Conservation (phyloP, 2,329 filamentous ascomycete genomes). For the Purpureocillium lavendulum region DNA sequence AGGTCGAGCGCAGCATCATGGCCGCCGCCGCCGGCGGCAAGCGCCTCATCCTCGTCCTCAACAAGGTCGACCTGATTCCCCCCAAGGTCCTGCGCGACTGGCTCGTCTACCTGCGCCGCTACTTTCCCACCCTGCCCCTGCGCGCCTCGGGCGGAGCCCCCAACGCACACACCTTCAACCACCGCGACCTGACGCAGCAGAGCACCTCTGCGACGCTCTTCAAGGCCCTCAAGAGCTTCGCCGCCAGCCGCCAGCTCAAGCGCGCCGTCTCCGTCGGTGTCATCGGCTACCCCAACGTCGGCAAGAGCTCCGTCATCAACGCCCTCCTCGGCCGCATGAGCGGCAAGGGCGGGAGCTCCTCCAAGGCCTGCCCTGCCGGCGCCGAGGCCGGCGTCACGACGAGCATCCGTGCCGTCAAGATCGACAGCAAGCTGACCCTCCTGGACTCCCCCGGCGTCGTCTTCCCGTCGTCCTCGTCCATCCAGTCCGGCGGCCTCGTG, state of each 20-base stretch:
- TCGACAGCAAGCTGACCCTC: constrained; percentile 88
- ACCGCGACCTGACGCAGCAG: constrained; percentile 80
- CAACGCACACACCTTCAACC: constrained; percentile 86
- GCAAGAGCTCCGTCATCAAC: constrained; percentile 95
- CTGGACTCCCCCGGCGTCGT: constrained; percentile 93
- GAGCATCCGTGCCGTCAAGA: constrained; percentile 79
- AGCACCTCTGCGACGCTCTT: constrained; percentile 80
- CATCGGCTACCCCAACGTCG: constrained; percentile 92
- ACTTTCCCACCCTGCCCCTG: constrained; percentile 85
- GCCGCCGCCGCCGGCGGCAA: constrained; percentile 77
- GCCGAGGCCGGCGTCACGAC: constrained; percentile 92
- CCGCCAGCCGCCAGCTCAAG: constrained; percentile 75
- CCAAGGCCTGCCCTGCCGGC: constrained; percentile 70
- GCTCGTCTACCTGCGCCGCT: constrained; percentile 76
- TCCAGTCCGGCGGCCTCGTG: constrained; percentile 30
- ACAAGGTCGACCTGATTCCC: constrained; percentile 92
- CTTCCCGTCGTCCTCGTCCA: constrained; percentile 60
- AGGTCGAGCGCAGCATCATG: constrained; percentile 87
- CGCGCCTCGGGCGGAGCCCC: constrained; percentile 74
- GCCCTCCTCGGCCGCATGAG: constrained; percentile 73
- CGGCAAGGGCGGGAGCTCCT: constrained; percentile 48
- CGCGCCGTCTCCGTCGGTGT: constrained; percentile 85
- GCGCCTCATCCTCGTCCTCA: constrained; percentile 81
- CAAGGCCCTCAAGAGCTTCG: constrained; percentile 82
- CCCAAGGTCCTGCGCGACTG: constrained; percentile 74